phyloP scores from a whole-genome alignment of 2,329 filamentous ascomycete genomes.

The Sporothrix schenckii region DNA sequence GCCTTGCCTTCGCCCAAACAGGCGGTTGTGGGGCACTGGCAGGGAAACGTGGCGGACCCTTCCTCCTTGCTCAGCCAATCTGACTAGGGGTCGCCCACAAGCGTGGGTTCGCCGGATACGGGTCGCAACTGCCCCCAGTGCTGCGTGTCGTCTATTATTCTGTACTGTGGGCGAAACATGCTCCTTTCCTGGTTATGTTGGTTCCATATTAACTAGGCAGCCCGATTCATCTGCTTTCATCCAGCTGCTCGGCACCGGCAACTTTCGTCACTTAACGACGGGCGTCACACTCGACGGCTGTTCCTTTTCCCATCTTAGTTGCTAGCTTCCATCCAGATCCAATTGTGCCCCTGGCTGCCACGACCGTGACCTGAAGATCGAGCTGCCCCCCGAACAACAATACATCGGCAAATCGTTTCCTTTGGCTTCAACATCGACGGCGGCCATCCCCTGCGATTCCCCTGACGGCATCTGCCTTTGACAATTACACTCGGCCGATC shows the following conservation, averaged over 20 bases:
- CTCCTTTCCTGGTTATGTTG: constrained; percentile 25
- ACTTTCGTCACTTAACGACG: constrained; percentile 8
- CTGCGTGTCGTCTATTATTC: constrained; percentile 20
- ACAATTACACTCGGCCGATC: not conserved
- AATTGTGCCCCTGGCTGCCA: constrained; percentile 20
- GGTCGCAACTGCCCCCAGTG: constrained; percentile 21
- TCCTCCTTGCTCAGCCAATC: constrained; percentile 15
- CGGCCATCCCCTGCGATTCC: not conserved
- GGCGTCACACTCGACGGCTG: constrained; percentile 21
- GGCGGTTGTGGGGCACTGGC: not conserved
- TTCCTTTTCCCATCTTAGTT: not conserved
- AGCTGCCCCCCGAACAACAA: not conserved
- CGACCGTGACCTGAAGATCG: not conserved
- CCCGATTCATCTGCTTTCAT: constrained; percentile 32
- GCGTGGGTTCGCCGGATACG: constrained; percentile 28
- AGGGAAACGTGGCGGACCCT: constrained; percentile 11
- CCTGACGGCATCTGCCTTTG: not conserved
- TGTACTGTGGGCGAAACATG: constrained; percentile 20
- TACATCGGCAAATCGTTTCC: not conserved
- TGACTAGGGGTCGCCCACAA: constrained; percentile 17
- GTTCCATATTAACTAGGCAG: constrained; percentile 12
- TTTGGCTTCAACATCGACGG: constrained; percentile 11
- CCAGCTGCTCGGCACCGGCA: constrained; percentile 16
- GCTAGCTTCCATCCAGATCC: constrained; percentile 11
- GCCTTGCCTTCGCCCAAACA: not conserved